Evolutionary conservation across 2,329 filamentous ascomycete genomes (phyloP).

Genomic region (Cordyceps sp.): DNA sequence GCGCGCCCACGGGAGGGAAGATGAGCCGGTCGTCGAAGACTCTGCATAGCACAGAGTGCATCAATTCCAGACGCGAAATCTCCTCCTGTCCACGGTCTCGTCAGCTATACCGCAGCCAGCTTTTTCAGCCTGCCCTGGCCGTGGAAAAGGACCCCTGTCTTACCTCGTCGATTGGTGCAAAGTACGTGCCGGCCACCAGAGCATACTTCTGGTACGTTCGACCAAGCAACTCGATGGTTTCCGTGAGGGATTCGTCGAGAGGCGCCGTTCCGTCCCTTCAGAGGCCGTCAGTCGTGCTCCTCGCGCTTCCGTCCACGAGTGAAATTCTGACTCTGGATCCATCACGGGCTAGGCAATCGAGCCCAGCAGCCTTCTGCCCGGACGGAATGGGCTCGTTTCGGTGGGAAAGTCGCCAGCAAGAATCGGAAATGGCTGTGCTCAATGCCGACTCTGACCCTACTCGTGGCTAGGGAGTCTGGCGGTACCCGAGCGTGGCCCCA

Average conservation of each 20-base stretch:
- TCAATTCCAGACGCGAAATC: conserved; percentile 43
- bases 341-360: conserved; percentile 4
- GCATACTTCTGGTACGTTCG: conserved; percentile 53
- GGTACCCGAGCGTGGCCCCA: conserved; percentile 15
- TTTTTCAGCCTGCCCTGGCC: no score
- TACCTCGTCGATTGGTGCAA: conserved; percentile 58
- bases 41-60: conserved; percentile 44
- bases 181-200: conserved; percentile 46
- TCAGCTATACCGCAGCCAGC: conserved; percentile 1
- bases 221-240: conserved; percentile 42
- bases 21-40: conserved; percentile 52
- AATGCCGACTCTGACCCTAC: conserved; percentile 1
- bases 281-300: conserved; percentile 8
- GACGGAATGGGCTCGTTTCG: no score
- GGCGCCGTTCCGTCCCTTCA: conserved; percentile 30
- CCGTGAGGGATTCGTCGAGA: conserved; percentile 40
- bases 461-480: conserved; percentile 11
- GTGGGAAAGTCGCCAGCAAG: no score
- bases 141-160: conserved; percentile 4
- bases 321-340: conserved; percentile 17
- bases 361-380: no score
- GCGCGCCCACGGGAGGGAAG: conserved; percentile 47
- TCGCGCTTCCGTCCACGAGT: no score
- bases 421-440: neutral
- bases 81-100: conserved; percentile 40